Evolutionary conservation across 495 filamentous ascomycete species (phyloP).

Genomic region (Bathelium albidoporum): DNA sequence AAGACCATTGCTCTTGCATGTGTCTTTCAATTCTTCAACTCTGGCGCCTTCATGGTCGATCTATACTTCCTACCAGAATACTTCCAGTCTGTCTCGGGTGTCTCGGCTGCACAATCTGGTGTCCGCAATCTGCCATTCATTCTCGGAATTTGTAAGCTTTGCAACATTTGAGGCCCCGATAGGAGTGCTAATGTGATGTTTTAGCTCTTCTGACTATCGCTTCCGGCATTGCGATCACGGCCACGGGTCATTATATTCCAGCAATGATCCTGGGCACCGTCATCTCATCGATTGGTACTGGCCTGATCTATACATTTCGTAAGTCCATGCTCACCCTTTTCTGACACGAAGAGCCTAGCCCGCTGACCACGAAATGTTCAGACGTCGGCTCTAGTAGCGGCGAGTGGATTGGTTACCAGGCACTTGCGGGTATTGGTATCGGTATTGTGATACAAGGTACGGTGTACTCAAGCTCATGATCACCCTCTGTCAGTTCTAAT

Average conservation of each 20-base stretch:
- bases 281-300: conserved; percentile 16
- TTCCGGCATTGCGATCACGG: conserved; percentile 10
- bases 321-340: conserved; percentile 60
- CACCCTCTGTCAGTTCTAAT: too few relatives aligned
- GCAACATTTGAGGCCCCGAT: not conserved
- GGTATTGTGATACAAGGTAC: conserved; percentile 6
- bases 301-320: conserved; percentile 19
- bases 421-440: conserved; percentile 6
- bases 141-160: conserved; percentile 5
- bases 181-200: conserved; percentile 5
- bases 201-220: conserved; percentile 10
- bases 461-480: not conserved
- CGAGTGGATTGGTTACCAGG: conserved; percentile 14
- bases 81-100: conserved; percentile 21
- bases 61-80: conserved; percentile 23
- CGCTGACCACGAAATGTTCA: conserved; percentile 52
- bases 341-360: conserved; percentile 43
- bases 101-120: conserved; percentile 17
- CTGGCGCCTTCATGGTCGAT: conserved; percentile 13
- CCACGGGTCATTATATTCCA: conserved; percentile 7
- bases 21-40: conserved; percentile 18
- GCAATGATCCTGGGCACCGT: conserved; percentile 17
- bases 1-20: conserved; percentile 34
- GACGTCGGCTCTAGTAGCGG: conserved; percentile 5
- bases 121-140: conserved; percentile 21